Evolutionary conservation across 805 yeast genomes (phyloP), one percentile per base, ranked within the genome.

Genomic region (Candida anglica): DNA sequence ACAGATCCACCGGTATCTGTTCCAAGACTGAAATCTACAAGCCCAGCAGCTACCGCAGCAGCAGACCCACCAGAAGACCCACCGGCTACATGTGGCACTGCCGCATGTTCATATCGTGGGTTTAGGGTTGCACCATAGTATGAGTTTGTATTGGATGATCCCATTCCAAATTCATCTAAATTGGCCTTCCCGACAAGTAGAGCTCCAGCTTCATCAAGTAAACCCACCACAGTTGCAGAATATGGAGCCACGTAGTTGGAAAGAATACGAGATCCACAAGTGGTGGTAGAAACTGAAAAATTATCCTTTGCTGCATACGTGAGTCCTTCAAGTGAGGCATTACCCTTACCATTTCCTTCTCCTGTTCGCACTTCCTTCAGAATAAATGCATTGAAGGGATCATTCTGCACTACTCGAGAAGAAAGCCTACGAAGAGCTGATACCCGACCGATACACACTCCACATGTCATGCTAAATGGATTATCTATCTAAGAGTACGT

Each of bases 1-100:
- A 93, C 86, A 0, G 97, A 87, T 0, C 99, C 99, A 4, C 99
- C 99, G 0, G 99, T 93, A 49, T 93, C 99, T 1, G 98, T 85
- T 0, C 98, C 99, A 23, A 93, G 58, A 1, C 95, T 75, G 47
- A 85, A 79, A 51, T 82, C 86, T 21, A 78, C 81, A 41, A 78
- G 50, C 1, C 64, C 81, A 0, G 81, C 74, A 1, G 91, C 81
- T 2, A 91, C 96, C 0, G 94, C 85, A 1, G 95, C 95, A 0
- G 98, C 98, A 24, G 93, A 76, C 0, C 98, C 98, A 14, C 98
- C 96, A 5, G 96, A 86, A 0, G 97, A 88, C 0, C 98, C 98
- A 9, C 99, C 99, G 2, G 83, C 69, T 1, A 66, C 56, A 40
- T 53, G 51, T 3, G 45, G 43, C 3, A 52, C 43, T 1, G 44